Evolutionary conservation across 495 filamentous ascomycete species (phyloP), one percentile per base, ranked within the genome.

Genomic region (Xylaria bambusicola): DNA sequence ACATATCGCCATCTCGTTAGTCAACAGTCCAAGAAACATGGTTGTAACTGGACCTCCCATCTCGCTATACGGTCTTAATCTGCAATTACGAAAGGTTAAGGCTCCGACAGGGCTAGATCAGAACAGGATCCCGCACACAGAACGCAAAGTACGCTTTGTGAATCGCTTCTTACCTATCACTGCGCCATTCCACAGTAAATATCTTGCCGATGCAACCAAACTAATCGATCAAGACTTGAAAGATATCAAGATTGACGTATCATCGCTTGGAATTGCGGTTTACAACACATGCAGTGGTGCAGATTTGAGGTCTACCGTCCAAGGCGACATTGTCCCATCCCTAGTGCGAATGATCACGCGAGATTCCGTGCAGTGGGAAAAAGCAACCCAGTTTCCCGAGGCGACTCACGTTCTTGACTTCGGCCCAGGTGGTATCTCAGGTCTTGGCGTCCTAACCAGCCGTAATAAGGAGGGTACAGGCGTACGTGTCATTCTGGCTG

Each of bases 91-190:
- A 62, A 98, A 98, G 75, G 91, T 96, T 66, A 99, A 96, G 77
- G 93, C 95, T 15, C 88, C 95, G 1, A 98, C 95, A 18, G 95
- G 95, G 33, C 81, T 98, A 31, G 95, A 99, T 68, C 94, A 99
- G 77, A 96, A 91, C 62, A 86, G 92, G 52, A 89, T 97, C 44
- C 95, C 95, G 5, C 93, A 90, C 78, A 97, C 93, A 0, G 86
- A 98, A 73, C 86, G 95, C 45, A 99, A 99, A 77, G 80, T 96
- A 54, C 91, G 94, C 65, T 98, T 99, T 66, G 91, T 92, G 52
- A 97, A 96, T 75, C 87, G 94, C 61, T 99, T 99, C 79, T 77
- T 99, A 52, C 95, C 95, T 27, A 98, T 99, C 72, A 97, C 93
- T 1, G 89, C 94, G 8, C 95, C 95, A 6, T 99, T 99, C 79